A percentile compares a stretch with the other conserved stretches of the same genome.
phyloP scores from a whole-genome alignment of 495 filamentous ascomycete genomes.

The Penicillium taxi region DNA sequence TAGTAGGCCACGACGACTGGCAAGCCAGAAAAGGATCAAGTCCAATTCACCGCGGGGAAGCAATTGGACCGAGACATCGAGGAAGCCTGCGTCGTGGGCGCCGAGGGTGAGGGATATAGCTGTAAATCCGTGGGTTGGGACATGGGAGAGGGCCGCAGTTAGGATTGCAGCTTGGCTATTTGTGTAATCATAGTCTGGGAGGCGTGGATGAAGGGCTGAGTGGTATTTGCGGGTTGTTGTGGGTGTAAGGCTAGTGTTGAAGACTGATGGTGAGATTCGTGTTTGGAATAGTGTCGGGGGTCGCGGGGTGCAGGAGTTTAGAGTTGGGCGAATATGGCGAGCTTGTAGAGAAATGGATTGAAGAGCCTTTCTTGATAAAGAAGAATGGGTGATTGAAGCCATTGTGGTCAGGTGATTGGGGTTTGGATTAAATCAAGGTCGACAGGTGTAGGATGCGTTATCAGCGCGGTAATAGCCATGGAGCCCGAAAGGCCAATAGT shows the following conservation, averaged over 20 bases:
- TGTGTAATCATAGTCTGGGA: constrained; percentile 51
- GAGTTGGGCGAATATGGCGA: neutral
- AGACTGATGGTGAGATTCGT: no score
- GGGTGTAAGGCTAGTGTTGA: no score
- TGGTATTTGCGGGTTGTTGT: constrained; percentile 47
- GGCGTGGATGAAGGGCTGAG: constrained; percentile 56
- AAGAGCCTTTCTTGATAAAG: no score
- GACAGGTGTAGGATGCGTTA: no score
- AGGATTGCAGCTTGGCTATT: constrained; percentile 70
- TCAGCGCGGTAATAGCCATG: no score
- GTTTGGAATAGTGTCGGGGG: neutral
- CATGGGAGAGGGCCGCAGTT: constrained; percentile 65
- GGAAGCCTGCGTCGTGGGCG: constrained; percentile 73
- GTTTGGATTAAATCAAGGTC: no score
- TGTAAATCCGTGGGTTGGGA: constrained; percentile 79
- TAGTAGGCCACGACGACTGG: constrained; percentile 54
- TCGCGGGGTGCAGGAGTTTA: constrained; percentile 2
- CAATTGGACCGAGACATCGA: constrained; percentile 75
- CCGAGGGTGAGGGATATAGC: constrained; percentile 60
- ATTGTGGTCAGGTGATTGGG: no score
- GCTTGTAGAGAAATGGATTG: no score
- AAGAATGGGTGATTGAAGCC: no score
- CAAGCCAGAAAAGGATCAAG: constrained; percentile 74
- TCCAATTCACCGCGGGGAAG: constrained; percentile 73
- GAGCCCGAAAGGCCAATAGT: no score